Conservation (phyloP, 2,329 filamentous ascomycete genomes). For the Alternaria infectoria region DNA sequence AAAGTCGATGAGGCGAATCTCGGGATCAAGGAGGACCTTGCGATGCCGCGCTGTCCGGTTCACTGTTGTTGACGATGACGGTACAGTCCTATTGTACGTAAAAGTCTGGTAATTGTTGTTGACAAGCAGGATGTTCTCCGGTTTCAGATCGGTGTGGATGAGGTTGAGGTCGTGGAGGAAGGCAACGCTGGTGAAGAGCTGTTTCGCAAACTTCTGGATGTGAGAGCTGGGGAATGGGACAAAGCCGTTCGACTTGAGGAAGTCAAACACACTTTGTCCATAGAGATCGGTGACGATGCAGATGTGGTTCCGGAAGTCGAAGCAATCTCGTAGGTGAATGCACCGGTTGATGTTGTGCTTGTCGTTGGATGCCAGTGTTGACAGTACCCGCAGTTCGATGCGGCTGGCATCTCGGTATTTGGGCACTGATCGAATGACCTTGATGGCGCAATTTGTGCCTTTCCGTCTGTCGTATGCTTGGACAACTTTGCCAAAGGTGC, state of each 20-base stretch:
- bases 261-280: slow-evolving; percentile 97
- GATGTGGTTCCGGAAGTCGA: slow-evolving; percentile 96
- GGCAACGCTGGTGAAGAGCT: slow-evolving; percentile 96
- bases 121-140: slow-evolving; percentile 71
- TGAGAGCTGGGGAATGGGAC: slow-evolving; percentile 98
- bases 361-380: slow-evolving; percentile 91
- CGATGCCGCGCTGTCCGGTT: slow-evolving; percentile 65
- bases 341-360: slow-evolving; percentile 91
- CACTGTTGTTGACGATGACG: slow-evolving; percentile 66
- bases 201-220: slow-evolving; percentile 94
- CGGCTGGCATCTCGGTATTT: slow-evolving; percentile 96
- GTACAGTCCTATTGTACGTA: slow-evolving; percentile 71
- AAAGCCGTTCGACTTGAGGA: slow-evolving; percentile 92
- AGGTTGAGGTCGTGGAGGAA: slow-evolving; percentile 97
- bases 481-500: slow-evolving; percentile 98
- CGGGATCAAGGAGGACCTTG: slow-evolving; percentile 68
- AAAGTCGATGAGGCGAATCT: slow-evolving; percentile 72
- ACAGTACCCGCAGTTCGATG: slow-evolving; percentile 91
- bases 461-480: slow-evolving; percentile 82
- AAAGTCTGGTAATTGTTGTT: slow-evolving; percentile 71
- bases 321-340: slow-evolving; percentile 95
- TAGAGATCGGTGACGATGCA: slow-evolving; percentile 81
- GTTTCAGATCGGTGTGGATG: slow-evolving; percentile 84
- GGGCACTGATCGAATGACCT: slow-evolving; percentile 97
- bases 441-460: slow-evolving; percentile 86